Base-by-base conservation (phyloP, 176 grass and related monocot species). In the Bothriochloa decipiens region DNA sequence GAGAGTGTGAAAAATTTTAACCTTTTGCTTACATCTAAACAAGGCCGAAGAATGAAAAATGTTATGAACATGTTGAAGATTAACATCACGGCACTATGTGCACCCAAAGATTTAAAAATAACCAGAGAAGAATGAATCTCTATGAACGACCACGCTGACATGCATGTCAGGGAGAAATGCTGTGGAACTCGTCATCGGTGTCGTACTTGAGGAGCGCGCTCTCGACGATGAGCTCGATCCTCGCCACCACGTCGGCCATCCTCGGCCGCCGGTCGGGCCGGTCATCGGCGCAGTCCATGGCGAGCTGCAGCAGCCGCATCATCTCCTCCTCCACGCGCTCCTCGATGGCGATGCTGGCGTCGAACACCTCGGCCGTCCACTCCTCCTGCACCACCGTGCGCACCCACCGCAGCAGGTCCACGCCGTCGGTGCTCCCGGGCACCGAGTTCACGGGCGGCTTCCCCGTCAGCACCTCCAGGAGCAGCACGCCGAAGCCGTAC, bases 401-500 rank as follows among this genome's bases (percentile, higher is more conserved):
- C 66, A 94, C 93, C 93, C 93, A 99, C 71, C 77, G 58, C 36
- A 93, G 91, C 74, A 99, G 87, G 75, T 99, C 88, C 1, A 86
- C 86, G 37, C 78, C 88, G 18, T 85, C 89, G 47, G 73, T 83
- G 42, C 76, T 83, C 9, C 87, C 81, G 0, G 79, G 65, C 47
- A 93, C 23, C 15, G 82, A 61, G 50, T 90, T 84, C 20, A 83
- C 72, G 1, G 95, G 91, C 8, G 89, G 66, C 27, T 73, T 89
- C 6, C 95, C 95, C 0, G 92, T 97, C 39, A 97, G 81, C 62
- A 93, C 29, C 80, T 97, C 95, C 0, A 95, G 78, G 1, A 97
- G 82, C 65, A 97, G 85, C 58, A 97, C 91, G 27, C 92, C 95
- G 39, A 95, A 97, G 85, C 85, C 80, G 88, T 95, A 97, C 70